Percentiles rank a stretch among this genome's conserved stretches.
These are phyloP conservation scores for Solanum chilense DNA, from an alignment of 257 asterid species.

Conservation along the genomic window DNA sequence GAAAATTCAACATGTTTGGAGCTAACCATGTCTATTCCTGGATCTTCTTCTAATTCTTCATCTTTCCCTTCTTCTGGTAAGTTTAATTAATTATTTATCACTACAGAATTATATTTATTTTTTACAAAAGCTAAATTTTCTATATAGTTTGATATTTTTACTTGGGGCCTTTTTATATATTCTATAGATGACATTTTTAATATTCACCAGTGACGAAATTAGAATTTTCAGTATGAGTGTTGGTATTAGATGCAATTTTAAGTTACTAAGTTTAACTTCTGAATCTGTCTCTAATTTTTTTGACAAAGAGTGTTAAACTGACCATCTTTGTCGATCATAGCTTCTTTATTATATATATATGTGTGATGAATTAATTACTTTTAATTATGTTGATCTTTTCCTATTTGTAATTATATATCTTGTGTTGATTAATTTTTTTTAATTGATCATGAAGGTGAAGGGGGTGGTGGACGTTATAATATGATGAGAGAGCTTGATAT, in stretches of 20 bases:
- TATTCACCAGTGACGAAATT: neutral
- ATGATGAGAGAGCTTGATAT: conserved; percentile 44
- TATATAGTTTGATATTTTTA: neutral
- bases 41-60: conserved; percentile 37
- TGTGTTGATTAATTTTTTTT: neutral
- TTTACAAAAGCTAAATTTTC: neutral
- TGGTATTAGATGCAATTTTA: too few relatives aligned
- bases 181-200: neutral
- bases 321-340: neutral
- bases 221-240: neutral
- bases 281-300: neutral
- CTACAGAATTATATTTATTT: neutral
- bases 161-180: neutral
- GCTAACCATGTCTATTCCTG: conserved; percentile 55
- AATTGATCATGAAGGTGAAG: conserved; percentile 19
- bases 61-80: conserved; percentile 50
- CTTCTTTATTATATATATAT: neutral
- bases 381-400: neutral
- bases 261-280: neutral
- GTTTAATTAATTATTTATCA: neutral
- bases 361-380: neutral
- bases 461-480: conserved; percentile 13
- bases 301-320: neutral
- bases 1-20: conserved; percentile 35
- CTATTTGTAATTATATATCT: neutral